Evolutionary conservation across 805 yeast species (phyloP), one percentile per base, ranked within the genome.

Genomic region (Wickerhamiella occidentalis): DNA sequence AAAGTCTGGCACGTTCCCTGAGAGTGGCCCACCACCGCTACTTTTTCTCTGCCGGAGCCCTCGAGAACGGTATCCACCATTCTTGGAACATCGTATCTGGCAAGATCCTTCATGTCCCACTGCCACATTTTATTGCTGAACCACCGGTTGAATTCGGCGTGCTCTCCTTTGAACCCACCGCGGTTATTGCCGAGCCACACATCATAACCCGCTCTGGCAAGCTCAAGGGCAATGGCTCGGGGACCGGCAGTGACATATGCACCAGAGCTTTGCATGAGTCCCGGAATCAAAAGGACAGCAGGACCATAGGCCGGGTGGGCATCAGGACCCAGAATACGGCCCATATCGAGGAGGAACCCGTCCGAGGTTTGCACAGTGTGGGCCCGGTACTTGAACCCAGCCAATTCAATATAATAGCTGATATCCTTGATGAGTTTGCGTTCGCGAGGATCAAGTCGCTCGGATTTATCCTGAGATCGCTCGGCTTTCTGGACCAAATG

Each of bases 161-260:
- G 95, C 47, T 72, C 67, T 0, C 94, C 84, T 36, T 75, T 69
- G 61, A 88, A 83, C 5, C 95, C 94, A 55, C 95, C 82, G 54
- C 98, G 67, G 60, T 85, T 86, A 64, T 85, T 86, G 1, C 97
- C 97, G 54, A 90, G 69, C 90, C 94, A 90, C 5, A 90, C 96
- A 61, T 90, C 98, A 64, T 78, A 90, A 1, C 96, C 96, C 43
- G 78, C 62, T 51, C 87, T 86, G 52, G 80, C 80, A 60, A 70
- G 73, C 61, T 72, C 77, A 56, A 67, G 55, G 0, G 90, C 92
- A 40, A 92, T 64, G 9, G 95, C 82, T 52, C 82, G 77, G 50
- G 73, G 71, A 0, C 97, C 98, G n/a, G 84, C 69, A 0, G 95
- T 80, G 25, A 90, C 73, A 63, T 75, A 90, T 0, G 95, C 82